Percentiles rank a stretch among this genome's conserved stretches.
Evolutionary conservation across 2,329 filamentous ascomycete species (phyloP).

Genomic region (Arachnopeziza araneosa): DNA sequence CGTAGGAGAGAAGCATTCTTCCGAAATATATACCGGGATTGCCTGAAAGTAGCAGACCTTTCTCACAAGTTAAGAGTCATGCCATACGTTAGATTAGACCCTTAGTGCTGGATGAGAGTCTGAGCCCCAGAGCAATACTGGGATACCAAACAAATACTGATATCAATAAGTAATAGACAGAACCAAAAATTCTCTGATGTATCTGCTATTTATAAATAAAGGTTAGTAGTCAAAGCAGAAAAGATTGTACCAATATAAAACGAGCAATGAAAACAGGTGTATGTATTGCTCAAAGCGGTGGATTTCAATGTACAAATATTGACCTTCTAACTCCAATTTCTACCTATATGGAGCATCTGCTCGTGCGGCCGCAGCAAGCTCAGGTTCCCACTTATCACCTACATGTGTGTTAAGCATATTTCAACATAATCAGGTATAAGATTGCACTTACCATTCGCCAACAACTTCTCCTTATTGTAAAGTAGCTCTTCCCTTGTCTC

Average conservation of each 20-base stretch:
- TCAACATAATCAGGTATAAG: neutral
- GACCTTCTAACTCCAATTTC: constrained; percentile 18
- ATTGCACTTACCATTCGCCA: constrained; percentile 1
- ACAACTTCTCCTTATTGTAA: constrained; percentile 80
- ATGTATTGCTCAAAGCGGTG: constrained; percentile 4
- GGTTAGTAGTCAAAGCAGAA: neutral
- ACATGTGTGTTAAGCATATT: neutral
- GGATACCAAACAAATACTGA: neutral
- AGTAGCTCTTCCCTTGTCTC: constrained; percentile 86
- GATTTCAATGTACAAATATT: constrained; percentile 1
- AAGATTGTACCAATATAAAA: neutral
- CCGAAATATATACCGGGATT: no score
- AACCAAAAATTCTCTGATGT: neutral
- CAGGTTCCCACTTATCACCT: constrained; percentile 93
- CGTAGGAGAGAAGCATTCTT: no score
- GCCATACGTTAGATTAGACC: no score
- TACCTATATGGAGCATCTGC: constrained; percentile 91
- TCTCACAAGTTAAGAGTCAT: no score
- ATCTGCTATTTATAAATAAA: neutral
- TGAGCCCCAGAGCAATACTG: no score
- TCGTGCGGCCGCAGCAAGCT: constrained; percentile 84
- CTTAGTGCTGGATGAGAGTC: no score
- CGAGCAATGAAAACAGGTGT: neutral
- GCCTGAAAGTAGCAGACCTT: no score
- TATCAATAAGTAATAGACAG: neutral